Percentiles rank a stretch among this genome's conserved stretches.
phyloP scores from a whole-genome alignment of 2,329 filamentous ascomycete genomes.

The Colletotrichum brevisporum region DNA sequence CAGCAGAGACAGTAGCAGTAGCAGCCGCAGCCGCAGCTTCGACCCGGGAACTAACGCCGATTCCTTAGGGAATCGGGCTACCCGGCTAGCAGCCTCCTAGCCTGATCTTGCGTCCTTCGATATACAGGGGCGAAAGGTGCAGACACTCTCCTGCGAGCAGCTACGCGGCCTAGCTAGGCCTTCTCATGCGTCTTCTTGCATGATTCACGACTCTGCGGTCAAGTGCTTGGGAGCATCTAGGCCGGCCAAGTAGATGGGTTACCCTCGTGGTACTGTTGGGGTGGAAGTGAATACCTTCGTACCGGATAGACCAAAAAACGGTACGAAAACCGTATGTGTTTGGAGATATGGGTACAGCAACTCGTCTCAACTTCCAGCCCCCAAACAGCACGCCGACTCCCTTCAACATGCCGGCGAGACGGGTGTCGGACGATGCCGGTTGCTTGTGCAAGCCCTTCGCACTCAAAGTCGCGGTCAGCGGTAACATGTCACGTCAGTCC shows the following conservation, averaged over 20 bases:
- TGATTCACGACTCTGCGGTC: conserved; percentile 16
- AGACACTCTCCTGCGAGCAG: background rate
- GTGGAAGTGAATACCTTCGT: background rate
- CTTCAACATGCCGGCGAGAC: background rate
- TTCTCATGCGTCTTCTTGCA: conserved; percentile 15
- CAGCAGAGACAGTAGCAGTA: background rate
- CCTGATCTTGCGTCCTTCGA: conserved; percentile 8
- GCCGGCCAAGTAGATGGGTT: conserved; percentile 12
- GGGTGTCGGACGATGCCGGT: background rate
- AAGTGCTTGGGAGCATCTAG: background rate
- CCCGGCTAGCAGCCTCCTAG: conserved; percentile 6
- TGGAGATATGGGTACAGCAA: background rate
- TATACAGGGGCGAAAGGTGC: conserved; percentile 25
- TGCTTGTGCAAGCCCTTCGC: background rate
- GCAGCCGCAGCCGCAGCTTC: conserved; percentile 21
- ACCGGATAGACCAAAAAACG: too few relatives aligned
- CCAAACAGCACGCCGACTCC: background rate
- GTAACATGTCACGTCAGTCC: background rate
- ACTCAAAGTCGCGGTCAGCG: background rate
- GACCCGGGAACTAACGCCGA: conserved; percentile 14
- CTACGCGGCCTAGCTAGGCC: background rate
- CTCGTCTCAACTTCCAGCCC: background rate
- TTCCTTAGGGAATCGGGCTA: conserved; percentile 23
- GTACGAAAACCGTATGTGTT: too few relatives aligned
- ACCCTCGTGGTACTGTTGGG: conserved; percentile 12